phyloP scores from a whole-genome alignment of 352 stramenopile genomes.

The Phytophthora fragariae region DNA sequence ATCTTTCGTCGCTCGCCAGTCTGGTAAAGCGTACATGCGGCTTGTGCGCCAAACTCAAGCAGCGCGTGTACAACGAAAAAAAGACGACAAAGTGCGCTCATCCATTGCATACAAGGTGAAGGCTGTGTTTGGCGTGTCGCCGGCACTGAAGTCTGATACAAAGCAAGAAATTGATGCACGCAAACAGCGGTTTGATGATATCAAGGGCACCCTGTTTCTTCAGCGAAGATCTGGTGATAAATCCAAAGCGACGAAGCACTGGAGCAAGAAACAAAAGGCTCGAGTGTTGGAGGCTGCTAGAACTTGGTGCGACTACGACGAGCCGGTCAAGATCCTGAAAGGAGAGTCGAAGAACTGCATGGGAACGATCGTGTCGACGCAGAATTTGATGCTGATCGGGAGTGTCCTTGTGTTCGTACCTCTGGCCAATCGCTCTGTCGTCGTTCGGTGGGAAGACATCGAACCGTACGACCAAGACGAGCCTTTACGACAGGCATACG shows the following conservation, averaged over 20 bases:
- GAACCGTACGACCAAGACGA: slow-evolving; percentile 55
- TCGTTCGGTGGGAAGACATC: slow-evolving; percentile 67
- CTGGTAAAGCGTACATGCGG: slow-evolving; percentile 57
- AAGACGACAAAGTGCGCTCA: slow-evolving; percentile 46
- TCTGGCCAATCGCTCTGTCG: slow-evolving; percentile 58
- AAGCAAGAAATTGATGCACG: slow-evolving; percentile 50
- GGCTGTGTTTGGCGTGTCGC: slow-evolving; percentile 46
- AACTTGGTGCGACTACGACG: slow-evolving; percentile 64
- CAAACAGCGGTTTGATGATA: slow-evolving; percentile 41
- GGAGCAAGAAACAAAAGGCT: slow-evolving; percentile 52
- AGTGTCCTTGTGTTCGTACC: slow-evolving; percentile 70
- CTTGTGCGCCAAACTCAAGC: slow-evolving; percentile 58
- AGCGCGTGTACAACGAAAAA: slow-evolving; percentile 49
- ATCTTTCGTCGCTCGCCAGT: slow-evolving; percentile 43
- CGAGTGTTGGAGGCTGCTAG: slow-evolving; percentile 44
- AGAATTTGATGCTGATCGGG: slow-evolving; percentile 68
- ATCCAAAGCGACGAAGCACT: slow-evolving; percentile 44
- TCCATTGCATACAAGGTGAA: slow-evolving; percentile 56
- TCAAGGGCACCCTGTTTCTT: slow-evolving; percentile 63
- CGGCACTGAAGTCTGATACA: slow-evolving; percentile 66
- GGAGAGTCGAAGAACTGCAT: slow-evolving; percentile 58
- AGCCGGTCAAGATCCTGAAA: slow-evolving; percentile 55
- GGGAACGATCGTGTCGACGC: slow-evolving; percentile 65
- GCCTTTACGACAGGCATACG: slow-evolving; percentile 50
- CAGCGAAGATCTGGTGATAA: slow-evolving; percentile 30